Evolutionary conservation across 371 early-diverging fungal species (phyloP).

Genomic region (Polyrhizophydium stewartii): DNA sequence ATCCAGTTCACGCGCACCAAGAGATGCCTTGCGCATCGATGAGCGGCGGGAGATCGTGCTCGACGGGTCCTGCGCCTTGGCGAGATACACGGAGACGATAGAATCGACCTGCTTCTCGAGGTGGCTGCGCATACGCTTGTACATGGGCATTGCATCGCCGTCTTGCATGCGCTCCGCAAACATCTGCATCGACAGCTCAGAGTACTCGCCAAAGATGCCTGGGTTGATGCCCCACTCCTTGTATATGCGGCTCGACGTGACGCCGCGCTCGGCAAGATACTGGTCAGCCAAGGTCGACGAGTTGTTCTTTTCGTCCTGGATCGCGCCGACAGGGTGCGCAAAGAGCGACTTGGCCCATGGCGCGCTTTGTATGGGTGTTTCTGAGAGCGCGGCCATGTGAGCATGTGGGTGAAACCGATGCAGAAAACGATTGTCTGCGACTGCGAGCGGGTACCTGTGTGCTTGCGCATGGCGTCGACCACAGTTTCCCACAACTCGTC

Average conservation of each 20-base stretch:
- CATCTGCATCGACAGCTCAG: conserved; percentile 1
- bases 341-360: conserved; percentile 10
- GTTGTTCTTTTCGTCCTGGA: background rate
- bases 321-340: conserved; percentile 2
- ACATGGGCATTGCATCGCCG: background rate
- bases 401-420: no score
- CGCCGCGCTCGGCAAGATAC: background rate
- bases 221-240: conserved; percentile 8
- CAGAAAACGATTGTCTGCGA: no score
- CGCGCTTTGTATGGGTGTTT: conserved; percentile 4
- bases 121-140: background rate
- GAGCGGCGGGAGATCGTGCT: no score
- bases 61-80: background rate
- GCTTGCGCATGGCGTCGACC: no score
- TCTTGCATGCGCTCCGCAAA: background rate
- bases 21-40: no score
- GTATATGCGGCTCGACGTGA: conserved; percentile 1
- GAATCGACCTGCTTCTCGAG: background rate
- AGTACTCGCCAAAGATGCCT: background rate
- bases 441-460: no score
- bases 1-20: no score
- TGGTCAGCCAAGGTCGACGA: background rate
- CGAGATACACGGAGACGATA: background rate
- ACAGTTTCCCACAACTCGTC: no score
- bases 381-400: conserved; percentile 1